Evolutionary conservation across 495 filamentous ascomycete species (phyloP), one percentile per base, ranked within the genome.

Genomic region (Aspergillus homomorphus): DNA sequence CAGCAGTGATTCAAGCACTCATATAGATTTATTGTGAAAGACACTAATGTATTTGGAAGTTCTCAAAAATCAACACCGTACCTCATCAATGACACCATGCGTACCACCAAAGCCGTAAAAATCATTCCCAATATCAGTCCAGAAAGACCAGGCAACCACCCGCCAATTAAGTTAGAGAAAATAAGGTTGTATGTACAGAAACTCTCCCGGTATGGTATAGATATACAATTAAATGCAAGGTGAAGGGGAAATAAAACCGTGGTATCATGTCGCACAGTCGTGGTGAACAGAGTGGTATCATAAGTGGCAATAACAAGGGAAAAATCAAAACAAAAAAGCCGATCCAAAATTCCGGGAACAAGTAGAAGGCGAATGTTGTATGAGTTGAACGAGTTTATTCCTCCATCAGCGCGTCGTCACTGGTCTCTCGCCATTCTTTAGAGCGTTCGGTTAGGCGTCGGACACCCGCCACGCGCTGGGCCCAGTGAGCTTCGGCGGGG

Each of bases 381-480:
- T 46, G 44, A 48, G 49, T 43, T 52, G 51, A n/a, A 52, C 50
- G 51, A 50, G 43, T 59, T 69, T 66, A 77, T 63, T 96, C 92
- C 72, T 96, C 92, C 68, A 89, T 92, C 64, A 95, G 83, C 48
- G 87, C 87, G 65, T 91, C 90, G 42, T 89, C 89, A 5, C 88
- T 87, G 58, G 89, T 86, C 66, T 95, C 91, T 18, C 91, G 81
- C 91, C 92, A 96, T 56, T 92, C 90, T 49, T 89, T 83, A 49
- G 87, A 90, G 64, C 84, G 82, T 53, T 92, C 89, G 2, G 89
- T 89, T 48, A 96, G 71, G 51, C 82, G 76, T 71, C 87, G 90
- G 38, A 96, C 82, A 26, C 92, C 92, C 6, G 78, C 71, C 42
- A 97, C 85, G 22, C 92, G 80, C 18, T 84, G 84, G 0, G 92